Base-by-base conservation (phyloP, 768 basidiomycete species). In the Wakefieldia striispora region DNA sequence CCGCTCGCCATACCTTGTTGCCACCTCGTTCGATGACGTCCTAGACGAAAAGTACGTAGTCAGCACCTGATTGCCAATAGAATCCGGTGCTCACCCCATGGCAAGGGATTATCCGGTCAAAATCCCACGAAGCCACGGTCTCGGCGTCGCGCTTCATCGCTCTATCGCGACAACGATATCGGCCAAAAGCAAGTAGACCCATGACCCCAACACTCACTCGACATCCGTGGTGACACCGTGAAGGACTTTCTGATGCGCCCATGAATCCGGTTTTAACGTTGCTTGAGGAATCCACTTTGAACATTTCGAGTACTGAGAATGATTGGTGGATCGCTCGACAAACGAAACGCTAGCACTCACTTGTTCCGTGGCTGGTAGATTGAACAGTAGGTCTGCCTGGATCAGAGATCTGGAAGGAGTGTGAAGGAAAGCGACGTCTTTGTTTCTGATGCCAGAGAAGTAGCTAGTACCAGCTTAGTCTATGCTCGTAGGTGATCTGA, bases 351-450 rank as follows among this genome's bases (percentile, higher is more conserved):
- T 26, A 11, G 2, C n/a, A 45, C 64, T 43, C 26, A 82, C 83
- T 70, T 93, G 91, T 67, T 95, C 91, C 2, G 65, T 83, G 4
- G 80, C 72, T 1, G 91, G 90, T 12, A 95, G 72, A 70, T 94
- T 94, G 72, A 91, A 80, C 3, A 95, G 65, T 38, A 95, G 71
- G 65, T 97, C 93, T 2, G 89, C 93, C 64, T 86, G 75, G 40
- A 95, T 78, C 39, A 95, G 70, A 0, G 84, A 80, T 63, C 82
- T 87, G 13, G 83, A 86, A 1, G 79, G 72, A 12, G 72, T 68
- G 60, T 95, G 92, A 50, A 86, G 78, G 68, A 91, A 92, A 0
- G 91, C 88, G 13, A 94, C 80, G 45, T 95, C 92, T 61, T 88
- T 86, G 62, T 89, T 90, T 52, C 69, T 72, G 60, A 81, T 79